Conservation (phyloP, 1,284 basidiomycete genomes). For the Rhodotorula sp. region DNA sequence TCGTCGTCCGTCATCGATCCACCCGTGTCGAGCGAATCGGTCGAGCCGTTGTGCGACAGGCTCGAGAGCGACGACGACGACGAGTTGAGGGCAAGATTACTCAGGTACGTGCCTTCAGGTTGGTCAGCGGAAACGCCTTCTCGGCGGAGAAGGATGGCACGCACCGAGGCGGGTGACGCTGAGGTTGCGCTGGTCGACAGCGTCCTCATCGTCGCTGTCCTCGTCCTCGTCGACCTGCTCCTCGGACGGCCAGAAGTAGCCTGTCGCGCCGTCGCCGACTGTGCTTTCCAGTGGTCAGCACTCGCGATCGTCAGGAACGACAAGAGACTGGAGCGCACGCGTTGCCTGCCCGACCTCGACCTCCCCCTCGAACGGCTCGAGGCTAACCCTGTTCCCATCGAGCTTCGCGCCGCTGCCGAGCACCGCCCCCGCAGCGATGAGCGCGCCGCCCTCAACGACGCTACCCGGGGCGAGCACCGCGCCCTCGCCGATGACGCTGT, state of each 20-base stretch:
- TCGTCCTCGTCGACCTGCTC: constrained; percentile 41
- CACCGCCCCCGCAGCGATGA: constrained; percentile 49
- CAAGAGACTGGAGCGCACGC: constrained; percentile 40
- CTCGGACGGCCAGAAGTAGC: constrained; percentile 54
- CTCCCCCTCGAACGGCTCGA: constrained; percentile 50
- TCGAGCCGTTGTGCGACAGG: constrained; percentile 43
- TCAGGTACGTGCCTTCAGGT: constrained; percentile 17
- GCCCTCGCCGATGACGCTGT: constrained; percentile 62
- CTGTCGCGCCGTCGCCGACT: constrained; percentile 50
- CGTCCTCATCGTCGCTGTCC: constrained; percentile 46
- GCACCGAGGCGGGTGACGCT: constrained; percentile 42
- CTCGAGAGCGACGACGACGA: constrained; percentile 46
- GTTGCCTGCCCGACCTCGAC: constrained; percentile 53
- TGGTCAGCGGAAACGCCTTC: background rate
- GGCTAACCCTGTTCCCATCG: constrained; percentile 67
- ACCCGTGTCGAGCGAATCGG: constrained; percentile 39
- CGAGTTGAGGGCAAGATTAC: constrained; percentile 19
- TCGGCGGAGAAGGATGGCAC: background rate
- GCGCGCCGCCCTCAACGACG: constrained; percentile 57
- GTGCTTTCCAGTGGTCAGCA: constrained; percentile 22
- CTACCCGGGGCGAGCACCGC: constrained; percentile 59
- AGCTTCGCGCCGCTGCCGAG: constrained; percentile 60
- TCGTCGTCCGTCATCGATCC: constrained; percentile 24
- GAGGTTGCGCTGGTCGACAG: constrained; percentile 44
- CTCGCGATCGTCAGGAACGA: background rate